Evolutionary conservation across 805 yeast genomes (phyloP).

Genomic region (Naumovozyma castellii): DNA sequence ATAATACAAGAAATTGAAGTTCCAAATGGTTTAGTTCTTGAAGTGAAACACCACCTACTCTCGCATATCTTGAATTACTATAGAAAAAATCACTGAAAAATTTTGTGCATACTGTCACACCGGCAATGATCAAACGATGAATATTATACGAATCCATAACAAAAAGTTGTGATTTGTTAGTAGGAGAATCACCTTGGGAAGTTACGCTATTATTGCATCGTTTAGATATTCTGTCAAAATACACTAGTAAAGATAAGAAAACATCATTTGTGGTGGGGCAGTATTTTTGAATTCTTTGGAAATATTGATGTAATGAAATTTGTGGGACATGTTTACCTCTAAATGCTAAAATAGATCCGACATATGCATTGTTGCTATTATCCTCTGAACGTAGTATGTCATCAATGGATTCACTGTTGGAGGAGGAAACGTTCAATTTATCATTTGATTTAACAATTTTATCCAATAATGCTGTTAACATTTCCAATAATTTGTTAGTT

Average conservation of each 20-base stretch:
- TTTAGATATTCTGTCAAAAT: slow-evolving; percentile 86
- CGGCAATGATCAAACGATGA: slow-evolving; percentile 85
- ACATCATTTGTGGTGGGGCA: slow-evolving; percentile 97
- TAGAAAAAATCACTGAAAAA: slow-evolving; percentile 89
- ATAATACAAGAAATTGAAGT: slow-evolving; percentile 69
- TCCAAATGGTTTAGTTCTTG: slow-evolving; percentile 89
- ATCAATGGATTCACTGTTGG: neutral
- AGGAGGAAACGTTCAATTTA: slow-evolving; percentile 23
- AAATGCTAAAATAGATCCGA: slow-evolving; percentile 30
- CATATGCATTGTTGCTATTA: neutral
- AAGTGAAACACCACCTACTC: slow-evolving; percentile 88
- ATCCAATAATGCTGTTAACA: slow-evolving; percentile 72
- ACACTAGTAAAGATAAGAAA: slow-evolving; percentile 77
- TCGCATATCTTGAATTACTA: slow-evolving; percentile 87
- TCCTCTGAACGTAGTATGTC: neutral
- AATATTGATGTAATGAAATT: slow-evolving; percentile 77
- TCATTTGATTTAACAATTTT: slow-evolving; percentile 6
- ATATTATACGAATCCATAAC: slow-evolving; percentile 94
- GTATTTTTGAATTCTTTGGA: slow-evolving; percentile 81
- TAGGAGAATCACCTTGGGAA: too few species aligned
- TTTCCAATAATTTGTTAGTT: slow-evolving; percentile 64
- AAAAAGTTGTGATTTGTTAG: slow-evolving; percentile 65
- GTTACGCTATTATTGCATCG: slow-evolving; percentile 30
- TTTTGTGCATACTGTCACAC: slow-evolving; percentile 89
- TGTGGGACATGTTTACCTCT: slow-evolving; percentile 95